Conservation (phyloP, 2,329 filamentous ascomycete species). For the Venturia oleaginea region DNA sequence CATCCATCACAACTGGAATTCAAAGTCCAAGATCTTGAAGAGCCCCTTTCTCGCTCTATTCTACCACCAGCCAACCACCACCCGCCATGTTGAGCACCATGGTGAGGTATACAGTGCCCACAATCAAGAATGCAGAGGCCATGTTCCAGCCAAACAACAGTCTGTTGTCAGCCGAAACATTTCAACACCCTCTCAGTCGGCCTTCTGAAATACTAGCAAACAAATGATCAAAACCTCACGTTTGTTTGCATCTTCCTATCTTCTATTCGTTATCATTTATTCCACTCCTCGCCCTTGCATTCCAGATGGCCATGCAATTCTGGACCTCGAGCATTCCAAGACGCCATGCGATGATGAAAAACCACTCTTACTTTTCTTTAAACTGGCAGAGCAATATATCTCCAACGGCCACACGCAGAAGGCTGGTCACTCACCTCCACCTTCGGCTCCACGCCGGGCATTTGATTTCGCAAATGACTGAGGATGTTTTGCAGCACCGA, state of each 20-base stretch:
- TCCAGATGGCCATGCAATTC: not conserved
- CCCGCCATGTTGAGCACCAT: not conserved
- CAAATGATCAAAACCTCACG: not conserved
- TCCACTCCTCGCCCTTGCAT: not conserved
- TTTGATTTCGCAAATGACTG: no score
- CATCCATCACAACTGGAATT: no score
- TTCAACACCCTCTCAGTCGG: not conserved
- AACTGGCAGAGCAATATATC: not conserved
- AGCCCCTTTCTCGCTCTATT: not conserved
- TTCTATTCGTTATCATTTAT: not conserved
- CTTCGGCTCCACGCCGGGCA: not conserved
- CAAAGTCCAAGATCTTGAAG: no score
- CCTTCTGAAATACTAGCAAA: not conserved
- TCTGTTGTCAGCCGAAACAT: not conserved
- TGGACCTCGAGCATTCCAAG: not conserved
- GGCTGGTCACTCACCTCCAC: not conserved
- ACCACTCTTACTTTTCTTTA: not conserved
- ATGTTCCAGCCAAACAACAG: not conserved
- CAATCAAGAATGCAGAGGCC: not conserved
- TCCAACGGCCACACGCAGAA: not conserved
- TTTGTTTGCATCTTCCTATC: not conserved
- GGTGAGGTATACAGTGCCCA: not conserved
- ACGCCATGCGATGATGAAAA: not conserved
- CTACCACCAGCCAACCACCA: not conserved
- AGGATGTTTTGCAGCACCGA: no score